Evolutionary conservation across 305 asterid genomes (phyloP).

Genomic region (Fraxinus baroniana): DNA sequence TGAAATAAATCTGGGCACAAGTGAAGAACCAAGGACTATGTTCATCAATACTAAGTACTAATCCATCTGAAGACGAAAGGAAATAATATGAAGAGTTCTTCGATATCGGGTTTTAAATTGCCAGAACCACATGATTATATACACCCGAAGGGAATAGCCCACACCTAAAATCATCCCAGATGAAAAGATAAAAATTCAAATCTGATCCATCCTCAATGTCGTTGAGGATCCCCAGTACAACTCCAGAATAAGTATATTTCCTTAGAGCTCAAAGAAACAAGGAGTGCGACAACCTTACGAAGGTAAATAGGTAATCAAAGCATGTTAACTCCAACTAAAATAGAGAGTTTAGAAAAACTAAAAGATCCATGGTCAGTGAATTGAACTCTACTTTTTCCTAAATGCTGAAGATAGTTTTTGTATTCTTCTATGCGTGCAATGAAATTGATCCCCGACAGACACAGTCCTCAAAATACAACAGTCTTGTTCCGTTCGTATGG

Average conservation of each 20-base stretch:
- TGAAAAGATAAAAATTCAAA: neutral
- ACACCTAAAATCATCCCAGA: neutral
- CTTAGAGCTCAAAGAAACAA: neutral
- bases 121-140: neutral
- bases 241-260: neutral
- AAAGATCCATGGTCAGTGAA: neutral
- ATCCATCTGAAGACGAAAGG: neutral
- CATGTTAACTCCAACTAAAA: neutral
- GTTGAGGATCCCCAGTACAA: no score
- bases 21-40: neutral
- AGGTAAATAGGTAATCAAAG: no score
- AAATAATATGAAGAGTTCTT: neutral
- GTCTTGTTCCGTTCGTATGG: constrained; percentile 74
- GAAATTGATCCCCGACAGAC: neutral
- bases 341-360: neutral
- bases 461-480: constrained; percentile 57
- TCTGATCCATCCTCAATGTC: neutral
- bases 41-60: neutral
- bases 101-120: neutral
- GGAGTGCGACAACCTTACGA: neutral
- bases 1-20: neutral
- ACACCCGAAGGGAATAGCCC: neutral
- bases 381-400: neutral
- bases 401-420: neutral
- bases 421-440: neutral